Conservation (phyloP, 345 rosid genomes). For the Populus alba region DNA sequence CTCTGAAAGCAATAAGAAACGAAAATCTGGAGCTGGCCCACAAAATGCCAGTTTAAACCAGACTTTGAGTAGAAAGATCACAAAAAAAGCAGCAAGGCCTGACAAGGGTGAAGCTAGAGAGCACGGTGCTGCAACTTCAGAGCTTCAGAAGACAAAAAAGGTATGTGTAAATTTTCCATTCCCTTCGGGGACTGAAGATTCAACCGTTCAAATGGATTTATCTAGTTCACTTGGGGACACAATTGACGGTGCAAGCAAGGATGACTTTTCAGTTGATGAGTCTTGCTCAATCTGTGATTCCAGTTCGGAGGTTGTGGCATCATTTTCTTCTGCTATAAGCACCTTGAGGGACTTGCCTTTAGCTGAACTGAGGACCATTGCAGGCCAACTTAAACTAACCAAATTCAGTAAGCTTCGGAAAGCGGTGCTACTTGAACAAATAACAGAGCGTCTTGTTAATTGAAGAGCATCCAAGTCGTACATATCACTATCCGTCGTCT, state of each 20-base stretch:
- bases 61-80: slow-evolving; percentile 22
- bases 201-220: slow-evolving; percentile 18
- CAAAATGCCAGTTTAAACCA: slow-evolving; percentile 21
- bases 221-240: slow-evolving; percentile 23
- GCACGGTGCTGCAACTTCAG: slow-evolving; percentile 3
- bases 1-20: slow-evolving; percentile 27
- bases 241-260: slow-evolving; percentile 10
- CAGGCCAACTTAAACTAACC: neutral
- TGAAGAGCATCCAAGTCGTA: neutral
- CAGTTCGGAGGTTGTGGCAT: slow-evolving; percentile 6
- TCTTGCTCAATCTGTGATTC: slow-evolving; percentile 20
- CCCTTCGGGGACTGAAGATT: slow-evolving; percentile 17
- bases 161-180: slow-evolving; percentile 11
- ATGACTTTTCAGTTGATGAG: slow-evolving; percentile 11
- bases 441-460: neutral
- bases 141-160: slow-evolving; percentile 25
- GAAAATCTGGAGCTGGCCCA: slow-evolving; percentile 8
- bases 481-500: neutral
- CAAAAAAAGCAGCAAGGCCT: slow-evolving; percentile 21
- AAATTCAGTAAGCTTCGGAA: slow-evolving; percentile 6
- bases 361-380: slow-evolving; percentile 1
- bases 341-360: slow-evolving; percentile 41
- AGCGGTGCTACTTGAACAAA: neutral
- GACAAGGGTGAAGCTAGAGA: slow-evolving; percentile 24
- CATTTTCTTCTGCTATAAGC: slow-evolving; percentile 11